Evolutionary conservation across 208 protist species (phyloP), one percentile per base, ranked within the genome.

Genomic region (Crithidia thermophila): DNA sequence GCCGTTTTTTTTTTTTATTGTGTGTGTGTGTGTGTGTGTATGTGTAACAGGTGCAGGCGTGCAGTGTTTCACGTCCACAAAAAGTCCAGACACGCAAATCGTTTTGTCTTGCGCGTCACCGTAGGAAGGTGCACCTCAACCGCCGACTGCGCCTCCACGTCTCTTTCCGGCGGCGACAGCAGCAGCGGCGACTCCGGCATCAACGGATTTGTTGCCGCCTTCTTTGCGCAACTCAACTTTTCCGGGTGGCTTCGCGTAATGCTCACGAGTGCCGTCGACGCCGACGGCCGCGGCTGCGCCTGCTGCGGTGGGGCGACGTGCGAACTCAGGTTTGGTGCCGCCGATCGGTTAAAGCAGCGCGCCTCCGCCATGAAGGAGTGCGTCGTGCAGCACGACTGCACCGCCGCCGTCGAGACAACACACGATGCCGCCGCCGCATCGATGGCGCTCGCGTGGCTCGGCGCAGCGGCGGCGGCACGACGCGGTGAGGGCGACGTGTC

Each of bases 111-210:
- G 5, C 13, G 21, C 55, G 21, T 46, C 3, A 31, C 21, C 11
- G n/a, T 60, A 20, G 67, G 47, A 6, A 73, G 20, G 18, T 73
- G 67, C 4, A 61, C 50, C 33, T 73, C 67, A 30, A 31, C 53
- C 31, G 58, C 67, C n/a, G n/a, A n/a, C n/a, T n/a, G n/a, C n/a
- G n/a, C n/a, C n/a, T n/a, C n/a, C n/a, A n/a, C n/a, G n/a, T n/a
- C n/a, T n/a, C n/a, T n/a, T n/a, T n/a, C n/a, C n/a, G n/a, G n/a
- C n/a, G n/a, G n/a, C n/a, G n/a, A n/a, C n/a, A n/a, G n/a, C n/a
- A n/a, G n/a, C n/a, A n/a, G n/a, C n/a, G n/a, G n/a, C n/a, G n/a
- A n/a, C n/a, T n/a, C n/a, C n/a, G n/a, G n/a, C n/a, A n/a, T n/a
- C n/a, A n/a, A n/a, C n/a, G n/a, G n/a, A n/a, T n/a, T n/a, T n/a